Conservation (phyloP, 352 stramenopile genomes). For the Phytophthora aleatoria region DNA sequence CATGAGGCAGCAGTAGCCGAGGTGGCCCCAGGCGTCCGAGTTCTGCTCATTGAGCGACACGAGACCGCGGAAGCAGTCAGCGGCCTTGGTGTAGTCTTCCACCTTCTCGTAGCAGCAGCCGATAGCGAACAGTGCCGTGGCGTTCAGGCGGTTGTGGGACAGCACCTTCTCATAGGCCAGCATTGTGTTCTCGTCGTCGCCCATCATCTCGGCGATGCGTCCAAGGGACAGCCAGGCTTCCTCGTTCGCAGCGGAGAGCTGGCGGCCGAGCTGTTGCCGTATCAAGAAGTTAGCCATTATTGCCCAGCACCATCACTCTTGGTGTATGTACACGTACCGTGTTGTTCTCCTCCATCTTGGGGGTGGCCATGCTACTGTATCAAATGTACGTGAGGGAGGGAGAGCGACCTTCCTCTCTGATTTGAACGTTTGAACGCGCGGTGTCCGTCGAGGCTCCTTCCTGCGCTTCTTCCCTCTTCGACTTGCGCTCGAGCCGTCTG, state of each 20-base stretch:
- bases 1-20: slow-evolving; percentile 90
- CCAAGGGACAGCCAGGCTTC: slow-evolving; percentile 84
- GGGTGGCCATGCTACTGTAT: slow-evolving; percentile 56
- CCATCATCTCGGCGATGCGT: slow-evolving; percentile 91
- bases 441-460: slow-evolving; percentile 5
- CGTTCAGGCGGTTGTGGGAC: slow-evolving; percentile 88
- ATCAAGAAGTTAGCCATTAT: slow-evolving; percentile 13
- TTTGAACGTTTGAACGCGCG: slow-evolving; percentile 9
- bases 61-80: slow-evolving; percentile 86
- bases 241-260: slow-evolving; percentile 81
- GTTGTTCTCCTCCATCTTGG: slow-evolving; percentile 85
- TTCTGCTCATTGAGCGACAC: slow-evolving; percentile 87
- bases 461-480: slow-evolving; percentile 6
- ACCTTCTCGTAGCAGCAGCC: slow-evolving; percentile 89
- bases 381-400: not conserved
- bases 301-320: slow-evolving; percentile 21
- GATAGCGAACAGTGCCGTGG: slow-evolving; percentile 81
- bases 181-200: slow-evolving; percentile 90
- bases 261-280: slow-evolving; percentile 54
- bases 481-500: slow-evolving; percentile 41
- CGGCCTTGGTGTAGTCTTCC: slow-evolving; percentile 87
- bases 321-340: slow-evolving; percentile 35
- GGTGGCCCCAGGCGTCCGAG: slow-evolving; percentile 82
- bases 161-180: slow-evolving; percentile 88
- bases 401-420: slow-evolving; percentile 12